Conservation (phyloP, 2,329 filamentous ascomycete genomes). For the Proliferodiscus dingleyae region DNA sequence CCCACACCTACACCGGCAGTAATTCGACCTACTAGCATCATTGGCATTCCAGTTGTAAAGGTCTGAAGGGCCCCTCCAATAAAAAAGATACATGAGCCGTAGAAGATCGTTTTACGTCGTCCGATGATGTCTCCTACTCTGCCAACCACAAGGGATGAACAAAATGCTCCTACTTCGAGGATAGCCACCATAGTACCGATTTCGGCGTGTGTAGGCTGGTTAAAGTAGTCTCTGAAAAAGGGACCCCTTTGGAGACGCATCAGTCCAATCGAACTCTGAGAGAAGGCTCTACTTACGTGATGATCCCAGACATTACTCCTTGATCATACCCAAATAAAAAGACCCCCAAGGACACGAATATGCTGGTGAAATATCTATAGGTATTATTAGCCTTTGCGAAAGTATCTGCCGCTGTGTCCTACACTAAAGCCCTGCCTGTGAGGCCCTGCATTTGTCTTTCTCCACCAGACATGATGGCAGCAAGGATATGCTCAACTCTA, state of each 20-base stretch:
- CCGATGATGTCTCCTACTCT: conserved; percentile 89
- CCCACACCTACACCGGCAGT: conserved; percentile 83
- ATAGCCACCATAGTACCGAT: conserved; percentile 98
- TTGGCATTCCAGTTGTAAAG: conserved; percentile 73
- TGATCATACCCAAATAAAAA: conserved; percentile 90
- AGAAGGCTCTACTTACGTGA: conserved; percentile 46
- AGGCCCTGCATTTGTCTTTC: conserved; percentile 79
- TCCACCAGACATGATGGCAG: conserved; percentile 80
- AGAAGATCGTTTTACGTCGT: conserved; percentile 82
- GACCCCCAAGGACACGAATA: conserved; percentile 81
- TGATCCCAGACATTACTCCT: conserved; percentile 77
- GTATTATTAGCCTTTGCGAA: conserved; percentile 7
- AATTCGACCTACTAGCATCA: conserved; percentile 84
- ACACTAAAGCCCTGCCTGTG: conserved; percentile 93
- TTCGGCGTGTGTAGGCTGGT: conserved; percentile 79
- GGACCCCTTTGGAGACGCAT: conserved; percentile 54
- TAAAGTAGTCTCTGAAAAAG: conserved; percentile 88
- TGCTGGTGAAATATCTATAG: conserved; percentile 84
- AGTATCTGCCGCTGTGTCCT: conserved; percentile 30
- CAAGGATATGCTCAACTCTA: conserved; percentile 65
- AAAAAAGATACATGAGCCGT: conserved; percentile 85
- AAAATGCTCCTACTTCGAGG: conserved; percentile 86
- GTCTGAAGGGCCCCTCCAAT: conserved; percentile 81
- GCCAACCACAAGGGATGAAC: conserved; percentile 81
- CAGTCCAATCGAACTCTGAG: conserved; percentile 9